These are phyloP conservation scores for Hibiscus mutabilis DNA, from an alignment of 345 rosid species.

Conservation along the genomic window DNA sequence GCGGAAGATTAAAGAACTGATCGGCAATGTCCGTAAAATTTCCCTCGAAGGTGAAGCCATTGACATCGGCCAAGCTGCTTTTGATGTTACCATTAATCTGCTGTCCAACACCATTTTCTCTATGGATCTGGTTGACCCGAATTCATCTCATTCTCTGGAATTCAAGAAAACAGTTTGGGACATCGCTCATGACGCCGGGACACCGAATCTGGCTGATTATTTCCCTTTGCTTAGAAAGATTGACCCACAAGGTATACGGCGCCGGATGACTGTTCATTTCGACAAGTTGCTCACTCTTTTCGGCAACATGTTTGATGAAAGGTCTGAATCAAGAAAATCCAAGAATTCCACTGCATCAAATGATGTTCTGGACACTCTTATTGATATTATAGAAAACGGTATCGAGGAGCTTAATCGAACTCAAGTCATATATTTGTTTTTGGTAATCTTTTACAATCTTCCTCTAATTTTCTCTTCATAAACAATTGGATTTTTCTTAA, in stretches of 20 bases:
- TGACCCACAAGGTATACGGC: constrained; percentile 26
- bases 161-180: constrained; percentile 30
- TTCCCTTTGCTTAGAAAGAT: constrained; percentile 32
- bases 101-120: constrained; percentile 40
- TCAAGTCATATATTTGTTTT: constrained; percentile 25
- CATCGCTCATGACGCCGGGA: constrained; percentile 32
- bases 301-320: constrained; percentile 22
- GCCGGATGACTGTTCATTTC: not conserved
- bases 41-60: constrained; percentile 23
- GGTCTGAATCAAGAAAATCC: constrained; percentile 11
- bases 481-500: not conserved
- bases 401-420: constrained; percentile 14
- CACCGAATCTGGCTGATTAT: constrained; percentile 33
- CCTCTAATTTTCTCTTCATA: no score
- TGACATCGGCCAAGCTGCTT: constrained; percentile 34
- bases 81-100: constrained; percentile 30
- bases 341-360: not conserved
- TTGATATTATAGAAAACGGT: constrained; percentile 18
- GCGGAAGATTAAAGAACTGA: constrained; percentile 24
- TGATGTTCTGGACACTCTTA: no score
- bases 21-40: constrained; percentile 13
- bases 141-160: constrained; percentile 1
- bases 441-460: constrained; percentile 13
- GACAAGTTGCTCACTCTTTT: constrained; percentile 20
- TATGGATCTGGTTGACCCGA: no score